phyloP scores from a whole-genome alignment of 495 filamentous ascomycete genomes.

The Neurospora hispaniola region DNA sequence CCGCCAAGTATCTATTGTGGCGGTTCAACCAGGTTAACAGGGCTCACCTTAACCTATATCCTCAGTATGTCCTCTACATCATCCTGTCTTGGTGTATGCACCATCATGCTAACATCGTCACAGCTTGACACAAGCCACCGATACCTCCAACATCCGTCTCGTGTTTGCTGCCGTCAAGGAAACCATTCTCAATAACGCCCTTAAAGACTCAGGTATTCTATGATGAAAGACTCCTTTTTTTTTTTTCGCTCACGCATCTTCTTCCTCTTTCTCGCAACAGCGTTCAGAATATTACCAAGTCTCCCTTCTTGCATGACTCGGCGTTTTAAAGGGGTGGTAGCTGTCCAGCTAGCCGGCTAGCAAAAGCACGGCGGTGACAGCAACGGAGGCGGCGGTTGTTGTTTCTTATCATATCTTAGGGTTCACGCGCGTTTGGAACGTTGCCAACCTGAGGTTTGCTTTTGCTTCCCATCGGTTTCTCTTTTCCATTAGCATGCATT shows the following conservation, averaged over 20 bases:
- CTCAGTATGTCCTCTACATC: constrained; percentile 61
- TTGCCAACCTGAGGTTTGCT: not conserved
- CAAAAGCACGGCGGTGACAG: not conserved
- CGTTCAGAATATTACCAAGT: not conserved
- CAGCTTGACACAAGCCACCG: constrained; percentile 95
- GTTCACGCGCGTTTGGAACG: not conserved
- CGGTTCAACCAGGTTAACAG: constrained; percentile 97
- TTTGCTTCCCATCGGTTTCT: not conserved
- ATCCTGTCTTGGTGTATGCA: not conserved
- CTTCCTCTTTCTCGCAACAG: not conserved
- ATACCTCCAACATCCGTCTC: constrained; percentile 94
- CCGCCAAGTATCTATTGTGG: constrained; percentile 96
- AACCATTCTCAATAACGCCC: constrained; percentile 93
- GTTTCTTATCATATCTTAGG: not conserved
- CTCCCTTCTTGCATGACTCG: not conserved
- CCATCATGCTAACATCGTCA: constrained; percentile 21
- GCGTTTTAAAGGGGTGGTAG: not conserved
- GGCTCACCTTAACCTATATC: constrained; percentile 91
- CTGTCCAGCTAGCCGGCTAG: not conserved
- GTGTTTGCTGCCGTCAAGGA: constrained; percentile 98
- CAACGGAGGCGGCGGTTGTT: not conserved
- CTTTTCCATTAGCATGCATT: not conserved
- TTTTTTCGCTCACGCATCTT: not conserved
- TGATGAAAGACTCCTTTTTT: constrained; percentile 29
- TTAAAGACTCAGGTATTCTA: constrained; percentile 96